A percentile compares a stretch with the other conserved stretches of the same genome.
These are phyloP conservation scores for Cytospora chrysosperma DNA, from an alignment of 2,329 filamentous ascomycete genomes.

Conservation along the genomic window DNA sequence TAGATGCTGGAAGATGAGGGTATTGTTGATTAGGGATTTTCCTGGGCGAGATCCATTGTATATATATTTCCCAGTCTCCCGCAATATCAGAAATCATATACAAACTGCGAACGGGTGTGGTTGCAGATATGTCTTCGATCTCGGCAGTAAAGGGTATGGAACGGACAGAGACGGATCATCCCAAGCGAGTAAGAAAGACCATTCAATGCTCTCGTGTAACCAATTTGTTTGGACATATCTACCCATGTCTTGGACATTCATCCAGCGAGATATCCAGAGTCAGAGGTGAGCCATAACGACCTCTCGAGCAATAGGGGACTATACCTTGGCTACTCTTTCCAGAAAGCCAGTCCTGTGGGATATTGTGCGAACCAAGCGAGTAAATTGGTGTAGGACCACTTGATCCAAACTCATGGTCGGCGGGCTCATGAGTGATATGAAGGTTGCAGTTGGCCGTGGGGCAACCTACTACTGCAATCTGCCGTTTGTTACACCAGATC, in stretches of 20 bases:
- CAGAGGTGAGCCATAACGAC: slow-evolving; percentile 15
- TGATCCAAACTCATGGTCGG: slow-evolving; percentile 24
- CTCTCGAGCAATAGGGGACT: slow-evolving; percentile 1
- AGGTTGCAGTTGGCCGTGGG: slow-evolving; percentile 20
- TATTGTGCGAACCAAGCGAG: slow-evolving; percentile 11
- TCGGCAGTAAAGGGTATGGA: slow-evolving; percentile 21
- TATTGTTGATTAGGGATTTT: neutral
- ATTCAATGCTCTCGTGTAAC: slow-evolving; percentile 21
- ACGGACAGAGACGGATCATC: slow-evolving; percentile 21
- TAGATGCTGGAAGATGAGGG: neutral
- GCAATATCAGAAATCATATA: slow-evolving; percentile 9
- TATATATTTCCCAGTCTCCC: slow-evolving; percentile 1
- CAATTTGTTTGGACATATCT: slow-evolving; percentile 18
- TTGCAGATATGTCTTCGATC: slow-evolving; percentile 25
- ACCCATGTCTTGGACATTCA: slow-evolving; percentile 24
- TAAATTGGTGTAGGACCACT: slow-evolving; percentile 20
- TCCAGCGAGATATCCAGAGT: slow-evolving; percentile 7
- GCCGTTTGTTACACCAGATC: slow-evolving; percentile 26
- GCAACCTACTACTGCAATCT: slow-evolving; percentile 25
- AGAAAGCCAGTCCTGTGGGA: slow-evolving; percentile 8
- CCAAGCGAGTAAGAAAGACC: slow-evolving; percentile 25
- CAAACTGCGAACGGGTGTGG: slow-evolving; percentile 18
- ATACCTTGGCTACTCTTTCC: slow-evolving; percentile 19
- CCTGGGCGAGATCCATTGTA: slow-evolving; percentile 16
- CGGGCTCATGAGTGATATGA: slow-evolving; percentile 23